Base-by-base conservation (phyloP, 2,329 filamentous ascomycete genomes). In the Ceratocystis lukuohia region DNA sequence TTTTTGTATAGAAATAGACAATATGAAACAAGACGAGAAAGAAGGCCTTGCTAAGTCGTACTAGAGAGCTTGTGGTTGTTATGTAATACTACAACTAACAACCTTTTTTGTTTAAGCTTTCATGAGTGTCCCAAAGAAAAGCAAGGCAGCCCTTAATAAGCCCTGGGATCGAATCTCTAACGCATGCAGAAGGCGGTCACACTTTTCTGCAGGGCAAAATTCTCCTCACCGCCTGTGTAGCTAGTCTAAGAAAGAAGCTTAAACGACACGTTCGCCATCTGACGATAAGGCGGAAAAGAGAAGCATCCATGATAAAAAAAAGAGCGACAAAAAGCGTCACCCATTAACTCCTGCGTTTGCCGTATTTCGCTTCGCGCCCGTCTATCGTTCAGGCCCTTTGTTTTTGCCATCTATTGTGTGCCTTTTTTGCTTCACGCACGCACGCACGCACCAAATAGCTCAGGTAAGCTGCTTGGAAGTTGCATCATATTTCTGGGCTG, bases 211-310 rank as follows among this genome's bases (percentile, higher is more conserved):
- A 37, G 10, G 53, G 53, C 53, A 57, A 7, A 57, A 57, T 37
- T 12, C 4, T 8, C 1, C 28, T 57, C 53, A 57, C 53, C 53
- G 53, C 53, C 53, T 22, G 7, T 17, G 33, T n/a, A 57, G 28
- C 53, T 28, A 17, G 28, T 57, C 33, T 33, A 17, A 33, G 53
- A 66, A 33, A 25, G 64, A 57, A 61, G 33, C 59, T 67, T 67
- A 67, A 57, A 67, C 66, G 66, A 67, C 66, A 67, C 66, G 66
- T 67, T 67, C 66, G 57, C 53, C 62, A 61, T 66, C 45, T 48
- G 37, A 56, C 33, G n/a, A 57, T 37, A 65, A 57, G 53, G 53
- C 53, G 33, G 33, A 12, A 37, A 10, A 37, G 33, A 37, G 30
- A 33, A 33, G 17, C 53, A 20, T 30, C n/a, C 53, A 30, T 30